Evolutionary conservation across 2,329 filamentous ascomycete species (phyloP).

Genomic region (Penicillium hesseltinei): DNA sequence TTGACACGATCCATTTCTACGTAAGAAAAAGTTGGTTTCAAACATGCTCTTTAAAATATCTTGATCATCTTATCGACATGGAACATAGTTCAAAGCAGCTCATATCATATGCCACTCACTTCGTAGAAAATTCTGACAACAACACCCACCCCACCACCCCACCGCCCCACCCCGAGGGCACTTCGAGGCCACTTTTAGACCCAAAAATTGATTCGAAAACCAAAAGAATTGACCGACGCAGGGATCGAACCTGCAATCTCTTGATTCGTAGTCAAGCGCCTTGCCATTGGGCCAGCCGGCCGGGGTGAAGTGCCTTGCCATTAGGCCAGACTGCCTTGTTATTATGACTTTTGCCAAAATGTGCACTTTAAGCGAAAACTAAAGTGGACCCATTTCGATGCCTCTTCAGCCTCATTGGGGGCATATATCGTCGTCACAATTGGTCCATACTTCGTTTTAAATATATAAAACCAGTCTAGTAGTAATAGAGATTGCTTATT

Average conservation of each 20-base stretch:
- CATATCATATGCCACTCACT: too few relatives aligned
- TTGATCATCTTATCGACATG: too few relatives aligned
- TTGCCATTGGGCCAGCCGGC: conserved; percentile 50
- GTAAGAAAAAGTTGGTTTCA: background rate
- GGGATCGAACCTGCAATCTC: conserved; percentile 51
- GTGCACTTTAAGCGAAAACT: rapidly evolving
- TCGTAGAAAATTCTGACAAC: too few relatives aligned
- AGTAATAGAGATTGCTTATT: background rate
- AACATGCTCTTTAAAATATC: background rate
- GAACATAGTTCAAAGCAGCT: too few relatives aligned
- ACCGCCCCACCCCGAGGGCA: too few relatives aligned
- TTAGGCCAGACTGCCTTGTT: too few relatives aligned
- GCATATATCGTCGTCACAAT: background rate
- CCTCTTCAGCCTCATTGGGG: background rate
- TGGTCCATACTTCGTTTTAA: too few relatives aligned
- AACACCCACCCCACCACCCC: background rate
- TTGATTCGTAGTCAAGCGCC: conserved; percentile 54
- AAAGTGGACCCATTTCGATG: background rate
- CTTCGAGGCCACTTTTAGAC: background rate
- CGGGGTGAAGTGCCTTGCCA: too few relatives aligned
- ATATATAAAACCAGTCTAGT: too few relatives aligned
- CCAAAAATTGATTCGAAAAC: background rate
- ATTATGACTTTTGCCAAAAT: too few relatives aligned
- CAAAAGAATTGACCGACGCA: conserved; percentile 38
- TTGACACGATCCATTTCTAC: background rate